Base-by-base conservation (phyloP, 495 filamentous ascomycete species). In the Penicillium paradoxum region DNA sequence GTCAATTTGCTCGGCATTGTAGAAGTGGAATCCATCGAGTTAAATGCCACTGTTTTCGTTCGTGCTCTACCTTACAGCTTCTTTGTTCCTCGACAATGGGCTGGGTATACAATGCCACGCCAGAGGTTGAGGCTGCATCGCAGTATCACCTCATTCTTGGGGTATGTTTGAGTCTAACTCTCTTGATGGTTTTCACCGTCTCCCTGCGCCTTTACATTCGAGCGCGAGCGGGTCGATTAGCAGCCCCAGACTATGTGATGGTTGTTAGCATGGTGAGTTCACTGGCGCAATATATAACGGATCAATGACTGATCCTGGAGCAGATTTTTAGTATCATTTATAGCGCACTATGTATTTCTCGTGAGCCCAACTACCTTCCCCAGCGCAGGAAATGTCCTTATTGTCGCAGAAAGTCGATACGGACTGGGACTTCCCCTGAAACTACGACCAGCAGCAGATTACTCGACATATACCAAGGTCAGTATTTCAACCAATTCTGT, bases 301-400 rank as follows among this genome's bases (percentile, higher is more conserved):
- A 25, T 17, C n/a, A 37, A 14, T 10, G 10, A 22, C 33, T 37
- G 24, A 47, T 14, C 11, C 7, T 18, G 6, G 18, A 24, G 9
- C 33, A 75, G 68, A 45, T 66, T 1, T 79, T 77, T 42, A 71
- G 68, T 45, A 65, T 81, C n/a, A 60, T 78, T 8, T 81, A 81
- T 45, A 74, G 68, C 32, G 64, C 65, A 3, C 56, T 79, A 1
- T 80, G 76, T 57, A 78, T 81, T 34, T 65, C 68, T 45, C 78
- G 76, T 79, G 66, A 57, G 74, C 11, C 17, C 11, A 72, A 6
- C 5, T 2, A 5, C 4, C 21, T 15, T 14, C 15, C 6, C 7
- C 15, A 5, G 19, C 7, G 8, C 14, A 34, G 19, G 39, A 41
- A 53, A 9, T 17, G 27, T 30, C 34, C 18, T 38, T 24, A 33